Percentiles rank a stretch among this genome's conserved stretches.
phyloP scores from a whole-genome alignment of 768 basidiomycete genomes.

The Naganishia vishniacii region DNA sequence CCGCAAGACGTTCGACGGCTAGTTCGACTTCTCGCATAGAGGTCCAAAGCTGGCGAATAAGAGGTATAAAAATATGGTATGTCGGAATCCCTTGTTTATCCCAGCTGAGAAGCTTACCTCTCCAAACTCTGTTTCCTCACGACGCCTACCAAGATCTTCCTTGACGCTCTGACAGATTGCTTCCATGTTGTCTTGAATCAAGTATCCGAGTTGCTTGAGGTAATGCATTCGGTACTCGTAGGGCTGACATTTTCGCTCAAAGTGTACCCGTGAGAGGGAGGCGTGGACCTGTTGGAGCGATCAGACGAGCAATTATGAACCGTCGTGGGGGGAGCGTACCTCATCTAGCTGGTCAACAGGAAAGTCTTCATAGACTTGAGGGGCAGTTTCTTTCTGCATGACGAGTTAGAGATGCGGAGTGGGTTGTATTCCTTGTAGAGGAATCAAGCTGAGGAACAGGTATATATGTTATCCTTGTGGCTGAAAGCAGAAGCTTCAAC shows the following conservation, averaged over 20 bases:
- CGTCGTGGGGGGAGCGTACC: background rate
- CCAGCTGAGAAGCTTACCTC: too few species aligned
- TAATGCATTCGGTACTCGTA: conserved; percentile 41
- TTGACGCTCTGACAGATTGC: conserved; percentile 37
- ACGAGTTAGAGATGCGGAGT: too few species aligned
- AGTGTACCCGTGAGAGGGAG: conserved; percentile 5
- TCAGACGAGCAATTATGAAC: background rate
- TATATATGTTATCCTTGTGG: too few species aligned
- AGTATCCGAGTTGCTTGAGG: conserved; percentile 45
- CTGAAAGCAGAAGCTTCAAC: too few species aligned
- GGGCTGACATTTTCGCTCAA: conserved; percentile 23
- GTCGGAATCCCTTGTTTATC: background rate
- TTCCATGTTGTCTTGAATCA: conserved; percentile 45
- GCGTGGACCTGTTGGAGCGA: conserved; percentile 3
- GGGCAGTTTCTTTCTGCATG: background rate
- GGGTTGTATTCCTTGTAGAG: too few species aligned
- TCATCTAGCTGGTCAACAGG: conserved; percentile 14
- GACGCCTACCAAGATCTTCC: conserved; percentile 41
- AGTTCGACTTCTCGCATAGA: conserved; percentile 42
- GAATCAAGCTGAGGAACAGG: too few species aligned
- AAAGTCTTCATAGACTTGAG: conserved; percentile 17
- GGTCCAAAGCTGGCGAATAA: conserved; percentile 19
- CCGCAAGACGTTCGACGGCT: conserved; percentile 36
- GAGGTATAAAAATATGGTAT: background rate
- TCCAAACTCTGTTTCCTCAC: conserved; percentile 32